phyloP scores from a whole-genome alignment of 2,329 filamentous ascomycete species.

The Sporothrix inflata region DNA sequence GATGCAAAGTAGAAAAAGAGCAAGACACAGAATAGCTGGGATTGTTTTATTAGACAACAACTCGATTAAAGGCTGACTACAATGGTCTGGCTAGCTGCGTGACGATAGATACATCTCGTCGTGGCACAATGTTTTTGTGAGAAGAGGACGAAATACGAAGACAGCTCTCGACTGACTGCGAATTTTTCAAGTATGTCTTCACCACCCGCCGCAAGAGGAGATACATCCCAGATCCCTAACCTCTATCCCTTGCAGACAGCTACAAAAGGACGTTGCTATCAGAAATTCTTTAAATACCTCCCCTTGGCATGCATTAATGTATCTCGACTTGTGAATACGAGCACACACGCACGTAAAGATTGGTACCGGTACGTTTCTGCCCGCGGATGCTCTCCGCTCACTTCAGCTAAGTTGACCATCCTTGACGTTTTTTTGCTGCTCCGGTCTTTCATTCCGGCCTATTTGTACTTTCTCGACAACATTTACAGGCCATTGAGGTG shows the following conservation, averaged over 20 bases:
- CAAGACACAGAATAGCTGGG: neutral
- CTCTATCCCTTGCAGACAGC: neutral
- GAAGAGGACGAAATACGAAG: neutral
- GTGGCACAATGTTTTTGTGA: neutral
- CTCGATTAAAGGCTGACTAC: neutral
- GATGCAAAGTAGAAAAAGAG: conserved; percentile 4
- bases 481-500: neutral
- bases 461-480: neutral
- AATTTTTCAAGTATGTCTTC: neutral
- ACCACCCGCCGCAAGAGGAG: neutral
- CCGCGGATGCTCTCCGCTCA: too few relatives aligned
- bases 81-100: neutral
- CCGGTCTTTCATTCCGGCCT: too few relatives aligned
- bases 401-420: too few relatives aligned
- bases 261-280: neutral
- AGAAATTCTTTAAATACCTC: too few relatives aligned
- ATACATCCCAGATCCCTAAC: neutral
- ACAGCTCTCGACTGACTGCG: neutral
- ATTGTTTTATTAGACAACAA: neutral
- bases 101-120: too few relatives aligned
- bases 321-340: neutral
- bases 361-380: neutral
- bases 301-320: neutral
- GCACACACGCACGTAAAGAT: neutral
- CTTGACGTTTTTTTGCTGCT: too few relatives aligned